Evolutionary conservation across 164 flowering plant genomes (phyloP).

Genomic region (Berberis vulgaris): DNA sequence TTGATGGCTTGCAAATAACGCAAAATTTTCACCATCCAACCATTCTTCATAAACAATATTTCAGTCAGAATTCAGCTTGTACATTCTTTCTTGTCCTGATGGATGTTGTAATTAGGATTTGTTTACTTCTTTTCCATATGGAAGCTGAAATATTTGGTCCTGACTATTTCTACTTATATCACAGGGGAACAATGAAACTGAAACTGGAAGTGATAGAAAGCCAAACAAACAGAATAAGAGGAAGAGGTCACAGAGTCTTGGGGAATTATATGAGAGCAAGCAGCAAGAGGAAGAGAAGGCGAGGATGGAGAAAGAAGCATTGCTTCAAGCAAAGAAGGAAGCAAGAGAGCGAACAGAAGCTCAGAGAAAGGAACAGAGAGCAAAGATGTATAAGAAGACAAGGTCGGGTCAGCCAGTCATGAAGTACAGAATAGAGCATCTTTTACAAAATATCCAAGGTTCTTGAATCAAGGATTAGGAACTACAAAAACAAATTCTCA

Average conservation of each 20-base stretch:
- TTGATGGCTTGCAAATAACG: too few species aligned
- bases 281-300: constrained; percentile 59
- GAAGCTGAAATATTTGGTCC: not conserved
- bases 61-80: too few species aligned
- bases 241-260: constrained; percentile 28
- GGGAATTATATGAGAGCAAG: constrained; percentile 49
- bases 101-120: not conserved
- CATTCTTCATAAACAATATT: too few species aligned
- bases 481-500: too few species aligned
- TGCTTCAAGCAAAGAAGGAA: constrained; percentile 52
- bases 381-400: constrained; percentile 75
- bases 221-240: constrained; percentile 26
- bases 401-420: constrained; percentile 80
- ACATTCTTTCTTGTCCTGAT: too few species aligned
- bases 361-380: constrained; percentile 44
- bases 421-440: constrained; percentile 85
- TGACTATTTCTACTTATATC: not conserved
- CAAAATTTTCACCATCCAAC: too few species aligned
- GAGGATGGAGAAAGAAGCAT: constrained; percentile 61
- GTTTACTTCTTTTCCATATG: not conserved
- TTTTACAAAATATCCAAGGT: constrained; percentile 49
- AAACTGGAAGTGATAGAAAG: constrained; percentile 9
- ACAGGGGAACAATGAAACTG: constrained; percentile 26
- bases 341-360: constrained; percentile 43
- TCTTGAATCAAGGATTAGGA: not conserved